phyloP scores from a whole-genome alignment of 1,139 yeast species.

The Geotrichum reessii region DNA sequence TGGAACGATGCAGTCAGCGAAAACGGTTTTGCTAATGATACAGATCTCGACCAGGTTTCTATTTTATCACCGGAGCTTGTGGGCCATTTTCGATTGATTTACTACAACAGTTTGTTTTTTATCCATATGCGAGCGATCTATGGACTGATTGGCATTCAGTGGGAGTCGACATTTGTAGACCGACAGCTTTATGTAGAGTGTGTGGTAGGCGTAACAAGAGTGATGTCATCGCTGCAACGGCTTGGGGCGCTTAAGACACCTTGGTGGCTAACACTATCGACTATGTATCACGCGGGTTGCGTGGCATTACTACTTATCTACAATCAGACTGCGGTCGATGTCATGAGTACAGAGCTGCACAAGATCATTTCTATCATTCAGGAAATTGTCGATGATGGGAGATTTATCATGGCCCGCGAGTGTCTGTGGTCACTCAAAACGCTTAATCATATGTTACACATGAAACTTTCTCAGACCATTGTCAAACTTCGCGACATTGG shows the following conservation, averaged over 20 bases:
- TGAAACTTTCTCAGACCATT: conserved; percentile 44
- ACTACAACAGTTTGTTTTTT: conserved; percentile 16
- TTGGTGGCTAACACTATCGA: conserved; percentile 50
- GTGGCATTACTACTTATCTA: conserved; percentile 45
- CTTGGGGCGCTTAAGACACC: conserved; percentile 37
- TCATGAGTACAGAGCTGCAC: conserved; percentile 21
- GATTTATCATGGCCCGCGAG: conserved; percentile 57
- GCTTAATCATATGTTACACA: conserved; percentile 48
- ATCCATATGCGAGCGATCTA: conserved; percentile 18
- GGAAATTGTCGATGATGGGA: conserved; percentile 38
- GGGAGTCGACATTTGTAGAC: conserved; percentile 11
- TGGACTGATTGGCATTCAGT: conserved; percentile 15
- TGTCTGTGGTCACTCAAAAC: conserved; percentile 60
- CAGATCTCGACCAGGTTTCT: conserved; percentile 16
- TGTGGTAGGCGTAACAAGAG: conserved; percentile 27
- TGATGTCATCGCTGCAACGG: conserved; percentile 36
- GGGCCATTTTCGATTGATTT: conserved; percentile 18
- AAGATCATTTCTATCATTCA: conserved; percentile 35
- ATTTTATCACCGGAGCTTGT: conserved; percentile 20
- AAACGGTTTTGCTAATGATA: conserved; percentile 17
- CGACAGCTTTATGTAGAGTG: conserved; percentile 16
- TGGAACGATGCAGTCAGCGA: conserved; percentile 22
- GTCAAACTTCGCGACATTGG: conserved; percentile 42
- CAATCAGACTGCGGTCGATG: conserved; percentile 33
- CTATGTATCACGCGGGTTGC: conserved; percentile 47